Percentiles rank a stretch among this genome's conserved stretches.
Evolutionary conservation across 495 filamentous ascomycete genomes (phyloP).

Genomic region (Rhypophila decipiens): DNA sequence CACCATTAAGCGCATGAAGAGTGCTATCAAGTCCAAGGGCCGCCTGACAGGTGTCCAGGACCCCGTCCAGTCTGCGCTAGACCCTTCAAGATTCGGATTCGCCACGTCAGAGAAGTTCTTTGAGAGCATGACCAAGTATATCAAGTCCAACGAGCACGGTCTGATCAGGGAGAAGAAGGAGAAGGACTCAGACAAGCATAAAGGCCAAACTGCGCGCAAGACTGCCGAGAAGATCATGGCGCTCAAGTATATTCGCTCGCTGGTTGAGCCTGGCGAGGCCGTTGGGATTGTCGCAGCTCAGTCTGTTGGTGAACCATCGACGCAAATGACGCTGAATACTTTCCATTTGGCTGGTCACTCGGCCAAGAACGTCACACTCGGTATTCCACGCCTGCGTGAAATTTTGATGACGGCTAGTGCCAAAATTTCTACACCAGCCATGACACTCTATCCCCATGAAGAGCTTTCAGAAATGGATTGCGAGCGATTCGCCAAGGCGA

Average conservation of each 20-base stretch:
- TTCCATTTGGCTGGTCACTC: conserved; percentile 99
- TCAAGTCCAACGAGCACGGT: conserved; percentile 67
- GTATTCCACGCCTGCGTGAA: conserved; percentile 95
- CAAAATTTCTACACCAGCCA: conserved; percentile 80
- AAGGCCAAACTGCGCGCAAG: conserved; percentile 52
- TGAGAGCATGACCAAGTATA: conserved; percentile 53
- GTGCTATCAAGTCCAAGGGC: conserved; percentile 58
- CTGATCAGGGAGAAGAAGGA: conserved; percentile 76
- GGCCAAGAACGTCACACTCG: conserved; percentile 96
- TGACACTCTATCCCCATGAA: conserved; percentile 75
- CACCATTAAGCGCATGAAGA: conserved; percentile 76
- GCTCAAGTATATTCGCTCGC: conserved; percentile 85
- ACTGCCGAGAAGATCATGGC: conserved; percentile 76
- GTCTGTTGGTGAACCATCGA: conserved; percentile 93
- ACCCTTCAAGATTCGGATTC: conserved; percentile 70
- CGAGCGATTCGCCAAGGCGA: conserved; percentile 82
- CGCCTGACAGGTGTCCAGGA: conserved; percentile 60
- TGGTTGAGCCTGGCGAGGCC: conserved; percentile 96
- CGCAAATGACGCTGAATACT: conserved; percentile 99
- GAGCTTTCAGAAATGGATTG: conserved; percentile 64
- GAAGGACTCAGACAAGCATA: conserved; percentile 36
- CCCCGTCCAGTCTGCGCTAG: conserved; percentile 65
- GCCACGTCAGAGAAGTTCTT: conserved; percentile 88
- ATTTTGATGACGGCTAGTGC: conserved; percentile 96
- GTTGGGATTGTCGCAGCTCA: conserved; percentile 96